Percentiles rank a stretch among this genome's conserved stretches.
phyloP scores from a whole-genome alignment of 352 stramenopile genomes.

The Phytophthora capsici region DNA sequence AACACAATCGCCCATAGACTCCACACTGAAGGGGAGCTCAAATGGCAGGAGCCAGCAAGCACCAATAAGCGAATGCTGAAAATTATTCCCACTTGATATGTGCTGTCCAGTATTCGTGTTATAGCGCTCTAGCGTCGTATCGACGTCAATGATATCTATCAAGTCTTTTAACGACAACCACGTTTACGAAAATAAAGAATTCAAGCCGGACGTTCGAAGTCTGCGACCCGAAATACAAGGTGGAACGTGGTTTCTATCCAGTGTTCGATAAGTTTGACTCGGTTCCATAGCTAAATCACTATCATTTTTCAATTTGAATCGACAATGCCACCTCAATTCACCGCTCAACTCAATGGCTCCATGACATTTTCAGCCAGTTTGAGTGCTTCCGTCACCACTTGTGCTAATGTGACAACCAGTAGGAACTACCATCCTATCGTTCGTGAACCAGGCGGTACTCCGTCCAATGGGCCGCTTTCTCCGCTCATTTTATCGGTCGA shows the following conservation, averaged over 20 bases:
- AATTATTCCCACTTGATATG: too few species aligned
- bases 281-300: neutral
- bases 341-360: conserved; percentile 24
- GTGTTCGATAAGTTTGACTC: neutral
- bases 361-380: conserved; percentile 41
- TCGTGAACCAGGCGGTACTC: neutral
- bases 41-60: too few species aligned
- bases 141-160: too few species aligned
- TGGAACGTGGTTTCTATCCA: neutral
- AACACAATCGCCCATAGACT: too few species aligned
- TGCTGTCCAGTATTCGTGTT: too few species aligned
- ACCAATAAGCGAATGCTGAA: too few species aligned
- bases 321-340: conserved; percentile 29
- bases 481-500: conserved; percentile 32
- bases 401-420: conserved; percentile 19
- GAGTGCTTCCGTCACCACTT: conserved; percentile 18
- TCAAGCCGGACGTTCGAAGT: too few species aligned
- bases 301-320: conserved; percentile 14
- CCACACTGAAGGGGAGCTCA: too few species aligned
- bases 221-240: neutral
- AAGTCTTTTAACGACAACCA: too few species aligned
- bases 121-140: too few species aligned
- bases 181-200: too few species aligned
- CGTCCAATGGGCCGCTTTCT: conserved; percentile 8
- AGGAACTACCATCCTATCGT: conserved; percentile 23